phyloP scores from a whole-genome alignment of 805 yeast species.

The Wickerhamiella sorbophila region DNA sequence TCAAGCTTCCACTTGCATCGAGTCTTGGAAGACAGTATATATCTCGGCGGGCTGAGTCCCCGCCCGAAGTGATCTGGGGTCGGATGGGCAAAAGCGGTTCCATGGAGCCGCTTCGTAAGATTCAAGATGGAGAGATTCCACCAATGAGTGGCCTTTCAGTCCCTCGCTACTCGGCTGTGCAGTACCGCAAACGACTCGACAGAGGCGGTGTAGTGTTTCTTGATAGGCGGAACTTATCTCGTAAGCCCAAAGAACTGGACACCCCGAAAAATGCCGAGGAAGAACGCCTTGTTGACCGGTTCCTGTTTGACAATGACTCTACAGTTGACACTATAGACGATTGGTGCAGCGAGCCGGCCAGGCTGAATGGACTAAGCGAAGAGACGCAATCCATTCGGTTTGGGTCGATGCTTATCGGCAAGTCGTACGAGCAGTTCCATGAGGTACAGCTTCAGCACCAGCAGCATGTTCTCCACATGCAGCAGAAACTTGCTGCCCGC shows the following conservation, averaged over 20 bases:
- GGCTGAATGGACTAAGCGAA: slow-evolving; percentile 64
- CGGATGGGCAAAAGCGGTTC: slow-evolving; percentile 11
- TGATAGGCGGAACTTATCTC: slow-evolving; percentile 51
- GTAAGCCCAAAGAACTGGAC: slow-evolving; percentile 20
- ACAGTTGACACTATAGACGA: slow-evolving; percentile 32
- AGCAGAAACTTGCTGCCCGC: slow-evolving; percentile 24
- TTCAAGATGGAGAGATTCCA: slow-evolving; percentile 5
- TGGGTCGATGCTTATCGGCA: slow-evolving; percentile 79
- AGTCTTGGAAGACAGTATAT: slow-evolving; percentile 19
- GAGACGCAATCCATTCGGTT: slow-evolving; percentile 83
- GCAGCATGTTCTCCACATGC: slow-evolving; percentile 29
- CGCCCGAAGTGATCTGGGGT: slow-evolving; percentile 16
- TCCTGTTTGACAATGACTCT: slow-evolving; percentile 50
- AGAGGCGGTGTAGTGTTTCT: slow-evolving; percentile 55
- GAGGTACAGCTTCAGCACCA: slow-evolving; percentile 64
- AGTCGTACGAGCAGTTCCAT: slow-evolving; percentile 65
- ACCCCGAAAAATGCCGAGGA: slow-evolving; percentile 11
- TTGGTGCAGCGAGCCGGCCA: slow-evolving; percentile 64
- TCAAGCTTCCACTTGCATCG: slow-evolving; percentile 19
- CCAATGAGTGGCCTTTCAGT: slow-evolving; percentile 11
- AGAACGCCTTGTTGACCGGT: slow-evolving; percentile 40
- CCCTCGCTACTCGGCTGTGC: slow-evolving; percentile 19
- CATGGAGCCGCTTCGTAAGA: slow-evolving; percentile 3
- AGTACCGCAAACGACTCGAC: slow-evolving; percentile 59
- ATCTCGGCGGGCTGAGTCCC: slow-evolving; percentile 14